Evolutionary conservation across 2,329 filamentous ascomycete species (phyloP).

Genomic region (Fusarium chlamydosporum): DNA sequence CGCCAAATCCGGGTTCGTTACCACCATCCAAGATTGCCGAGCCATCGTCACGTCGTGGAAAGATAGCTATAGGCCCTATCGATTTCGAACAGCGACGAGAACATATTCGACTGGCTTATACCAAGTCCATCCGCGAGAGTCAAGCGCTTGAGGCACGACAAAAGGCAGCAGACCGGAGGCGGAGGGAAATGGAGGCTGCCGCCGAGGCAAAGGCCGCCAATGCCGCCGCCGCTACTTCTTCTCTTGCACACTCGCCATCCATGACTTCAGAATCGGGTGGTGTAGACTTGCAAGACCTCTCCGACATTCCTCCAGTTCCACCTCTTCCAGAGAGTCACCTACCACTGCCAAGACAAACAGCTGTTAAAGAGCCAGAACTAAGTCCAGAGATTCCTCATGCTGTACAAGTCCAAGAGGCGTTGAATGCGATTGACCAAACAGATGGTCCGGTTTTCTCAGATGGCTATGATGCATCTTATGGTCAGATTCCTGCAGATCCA

Average conservation of each 20-base stretch:
- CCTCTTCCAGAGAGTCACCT: constrained; percentile 36
- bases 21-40: constrained; percentile 56
- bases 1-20: constrained; percentile 57
- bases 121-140: constrained; percentile 82
- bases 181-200: constrained; percentile 65
- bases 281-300: constrained; percentile 23
- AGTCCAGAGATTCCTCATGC: constrained; percentile 11
- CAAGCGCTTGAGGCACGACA: constrained; percentile 71
- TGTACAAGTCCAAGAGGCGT: constrained; percentile 35
- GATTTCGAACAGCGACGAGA: constrained; percentile 88
- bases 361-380: constrained; percentile 10
- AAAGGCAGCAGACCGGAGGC: constrained; percentile 66
- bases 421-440: constrained; percentile 33
- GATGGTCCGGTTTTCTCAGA: constrained; percentile 18
- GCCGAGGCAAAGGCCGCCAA: constrained; percentile 59
- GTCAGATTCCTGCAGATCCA: constrained; percentile 27
- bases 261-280: constrained; percentile 37
- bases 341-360: constrained; percentile 12
- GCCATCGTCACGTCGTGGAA: constrained; percentile 61
- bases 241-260: constrained; percentile 34
- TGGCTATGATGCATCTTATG: constrained; percentile 25
- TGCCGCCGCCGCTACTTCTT: constrained; percentile 40
- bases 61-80: constrained; percentile 78
- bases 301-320: constrained; percentile 47
- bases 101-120: constrained; percentile 87